Conservation (phyloP, 345 rosid species). For the Toxicodendron radicans region DNA sequence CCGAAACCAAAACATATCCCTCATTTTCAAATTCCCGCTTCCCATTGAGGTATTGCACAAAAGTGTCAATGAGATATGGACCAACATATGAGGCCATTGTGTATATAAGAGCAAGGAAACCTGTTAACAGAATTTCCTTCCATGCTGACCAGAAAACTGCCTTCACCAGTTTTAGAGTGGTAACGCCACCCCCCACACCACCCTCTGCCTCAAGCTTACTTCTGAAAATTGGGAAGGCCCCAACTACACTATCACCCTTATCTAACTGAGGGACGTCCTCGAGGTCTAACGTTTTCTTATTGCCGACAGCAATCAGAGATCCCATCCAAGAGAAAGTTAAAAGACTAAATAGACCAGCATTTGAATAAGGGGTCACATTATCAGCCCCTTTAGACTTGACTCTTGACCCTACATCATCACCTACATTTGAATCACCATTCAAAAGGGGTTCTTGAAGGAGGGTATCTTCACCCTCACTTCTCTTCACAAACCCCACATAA, state of each 20-base stretch:
- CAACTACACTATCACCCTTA: slow-evolving; percentile 41
- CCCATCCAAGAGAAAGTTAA: slow-evolving; percentile 68
- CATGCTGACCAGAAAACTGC: slow-evolving; percentile 44
- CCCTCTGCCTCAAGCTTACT: slow-evolving; percentile 43
- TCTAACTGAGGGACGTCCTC: slow-evolving; percentile 73
- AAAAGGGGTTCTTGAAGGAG: slow-evolving; percentile 51
- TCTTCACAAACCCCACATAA: slow-evolving; percentile 44
- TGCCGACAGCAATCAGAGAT: slow-evolving; percentile 56
- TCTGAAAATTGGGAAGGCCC: slow-evolving; percentile 38
- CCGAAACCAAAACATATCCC: slow-evolving; percentile 53
- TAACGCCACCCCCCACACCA: slow-evolving; percentile 30
- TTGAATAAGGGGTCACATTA: slow-evolving; percentile 46
- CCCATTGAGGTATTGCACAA: slow-evolving; percentile 63
- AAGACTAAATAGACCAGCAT: slow-evolving; percentile 43
- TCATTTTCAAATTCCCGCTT: slow-evolving; percentile 41
- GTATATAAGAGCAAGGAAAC: slow-evolving; percentile 34
- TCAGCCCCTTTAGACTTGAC: slow-evolving; percentile 38
- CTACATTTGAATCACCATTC: slow-evolving; percentile 30
- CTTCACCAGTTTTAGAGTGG: slow-evolving; percentile 49
- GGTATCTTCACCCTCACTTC: slow-evolving; percentile 25
- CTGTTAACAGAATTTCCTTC: slow-evolving; percentile 49
- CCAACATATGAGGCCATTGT: slow-evolving; percentile 58
- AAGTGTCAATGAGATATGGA: slow-evolving; percentile 57
- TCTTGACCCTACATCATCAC: slow-evolving; percentile 12
- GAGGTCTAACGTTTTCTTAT: slow-evolving; percentile 53